These are phyloP conservation scores for Endothia cerciana DNA, from an alignment of 2,329 filamentous ascomycete genomes.

Conservation along the genomic window DNA sequence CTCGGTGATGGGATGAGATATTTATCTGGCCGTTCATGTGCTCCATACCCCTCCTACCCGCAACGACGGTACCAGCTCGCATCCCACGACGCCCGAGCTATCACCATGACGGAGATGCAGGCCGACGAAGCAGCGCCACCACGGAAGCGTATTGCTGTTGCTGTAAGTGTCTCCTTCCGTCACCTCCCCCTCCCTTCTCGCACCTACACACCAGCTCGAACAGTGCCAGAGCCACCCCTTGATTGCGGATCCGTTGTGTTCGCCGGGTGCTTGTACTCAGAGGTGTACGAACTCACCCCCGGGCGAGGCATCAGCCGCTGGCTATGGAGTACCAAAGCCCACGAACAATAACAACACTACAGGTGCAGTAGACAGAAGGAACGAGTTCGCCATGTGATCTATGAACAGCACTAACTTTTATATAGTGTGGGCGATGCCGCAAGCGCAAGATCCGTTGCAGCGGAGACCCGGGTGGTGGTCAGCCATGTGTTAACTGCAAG, in stretches of 20 bases:
- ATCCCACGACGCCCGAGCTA: slow-evolving; percentile 42
- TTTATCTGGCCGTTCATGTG: slow-evolving; percentile 40
- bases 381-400: not conserved
- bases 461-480: slow-evolving; percentile 77
- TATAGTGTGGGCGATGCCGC: slow-evolving; percentile 83
- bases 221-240: not conserved
- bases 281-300: not conserved
- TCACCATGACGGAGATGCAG: slow-evolving; percentile 47
- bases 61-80: slow-evolving; percentile 44
- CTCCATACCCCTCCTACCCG: slow-evolving; percentile 41
- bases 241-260: not conserved
- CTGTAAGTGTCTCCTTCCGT: slow-evolving; percentile 47
- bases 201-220: not conserved
- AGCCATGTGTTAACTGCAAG: slow-evolving; percentile 82
- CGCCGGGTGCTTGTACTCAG: not conserved
- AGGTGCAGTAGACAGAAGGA: not conserved
- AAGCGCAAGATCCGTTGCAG: slow-evolving; percentile 96
- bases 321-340: not conserved
- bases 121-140: slow-evolving; percentile 49
- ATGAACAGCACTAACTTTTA: slow-evolving; percentile 15
- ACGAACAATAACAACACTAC: not conserved
- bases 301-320: not conserved
- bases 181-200: not conserved
- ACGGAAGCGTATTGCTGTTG: slow-evolving; percentile 62
- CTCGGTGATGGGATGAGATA: slow-evolving; percentile 43